Conservation (phyloP, 495 filamentous ascomycete species). For the Mycothermus thermophilus region DNA sequence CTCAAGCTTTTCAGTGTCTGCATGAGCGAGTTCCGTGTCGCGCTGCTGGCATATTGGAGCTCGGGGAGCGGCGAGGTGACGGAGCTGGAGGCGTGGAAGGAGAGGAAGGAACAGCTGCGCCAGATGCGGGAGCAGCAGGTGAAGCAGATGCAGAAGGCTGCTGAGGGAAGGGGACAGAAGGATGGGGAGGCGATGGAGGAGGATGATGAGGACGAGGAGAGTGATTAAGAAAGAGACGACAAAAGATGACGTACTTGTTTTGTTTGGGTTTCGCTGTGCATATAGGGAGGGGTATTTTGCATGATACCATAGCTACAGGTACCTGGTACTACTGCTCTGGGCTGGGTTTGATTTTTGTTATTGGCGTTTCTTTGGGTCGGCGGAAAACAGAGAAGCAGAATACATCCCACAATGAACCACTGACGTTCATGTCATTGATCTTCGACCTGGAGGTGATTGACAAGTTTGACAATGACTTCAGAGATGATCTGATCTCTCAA, state of each 20-base stretch:
- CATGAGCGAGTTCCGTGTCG: slow-evolving; percentile 75
- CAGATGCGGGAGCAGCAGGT: no score
- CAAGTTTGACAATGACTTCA: no score
- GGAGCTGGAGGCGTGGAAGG: slow-evolving; percentile 30
- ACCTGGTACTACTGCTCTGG: no score
- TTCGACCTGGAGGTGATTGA: no score
- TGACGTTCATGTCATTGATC: not conserved
- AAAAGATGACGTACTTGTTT: not conserved
- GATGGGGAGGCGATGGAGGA: slow-evolving; percentile 7
- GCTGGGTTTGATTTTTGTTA: slow-evolving; percentile 6
- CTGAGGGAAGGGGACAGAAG: slow-evolving; percentile 4
- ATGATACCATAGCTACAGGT: slow-evolving; percentile 20
- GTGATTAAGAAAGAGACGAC: slow-evolving; percentile 5
- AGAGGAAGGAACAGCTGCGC: no score
- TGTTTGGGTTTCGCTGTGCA: slow-evolving; percentile 7
- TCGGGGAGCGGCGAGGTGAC: slow-evolving; percentile 44
- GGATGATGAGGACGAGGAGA: slow-evolving; percentile 9
- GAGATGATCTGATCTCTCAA: no score
- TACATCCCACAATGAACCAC: not conserved
- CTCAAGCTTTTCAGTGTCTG: slow-evolving; percentile 87
- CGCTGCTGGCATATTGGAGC: slow-evolving; percentile 62
- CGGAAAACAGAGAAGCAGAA: not conserved
- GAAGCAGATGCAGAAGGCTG: slow-evolving; percentile 15
- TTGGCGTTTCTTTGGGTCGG: slow-evolving; percentile 3
- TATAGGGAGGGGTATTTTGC: slow-evolving; percentile 11